A percentile compares a stretch with the other conserved stretches of the same genome.
Conservation (phyloP, 345 rosid species). For the Clarkia xantiana region DNA sequence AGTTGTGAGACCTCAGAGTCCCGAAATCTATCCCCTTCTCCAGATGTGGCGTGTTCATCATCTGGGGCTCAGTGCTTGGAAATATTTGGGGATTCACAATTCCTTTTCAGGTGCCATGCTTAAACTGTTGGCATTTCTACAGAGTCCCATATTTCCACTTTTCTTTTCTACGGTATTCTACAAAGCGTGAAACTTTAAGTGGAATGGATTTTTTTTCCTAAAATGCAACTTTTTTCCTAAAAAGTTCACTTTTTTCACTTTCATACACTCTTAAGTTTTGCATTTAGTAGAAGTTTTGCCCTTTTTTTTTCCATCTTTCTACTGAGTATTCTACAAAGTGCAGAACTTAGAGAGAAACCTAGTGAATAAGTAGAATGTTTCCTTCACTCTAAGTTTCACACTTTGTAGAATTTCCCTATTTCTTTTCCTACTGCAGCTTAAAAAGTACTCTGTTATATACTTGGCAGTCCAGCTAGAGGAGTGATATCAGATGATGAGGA, state of each 20-base stretch:
- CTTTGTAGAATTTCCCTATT: background rate
- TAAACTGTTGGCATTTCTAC: background rate
- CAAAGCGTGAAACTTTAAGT: too few species aligned
- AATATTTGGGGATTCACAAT: conserved; percentile 56
- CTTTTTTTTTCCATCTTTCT: too few species aligned
- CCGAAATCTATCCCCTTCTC: conserved; percentile 48
- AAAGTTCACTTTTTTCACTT: too few species aligned
- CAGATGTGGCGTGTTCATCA: conserved; percentile 32
- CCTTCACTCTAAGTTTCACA: background rate
- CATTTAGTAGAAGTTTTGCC: too few species aligned
- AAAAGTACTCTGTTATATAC: conserved; percentile 26
- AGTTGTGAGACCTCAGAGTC: conserved; percentile 35
- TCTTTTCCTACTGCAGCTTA: conserved; percentile 11
- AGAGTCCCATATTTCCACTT: too few species aligned
- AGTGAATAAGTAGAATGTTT: too few species aligned
- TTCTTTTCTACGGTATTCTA: too few species aligned
- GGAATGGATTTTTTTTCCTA: too few species aligned
- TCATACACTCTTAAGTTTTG: too few species aligned
- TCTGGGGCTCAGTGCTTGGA: conserved; percentile 34
- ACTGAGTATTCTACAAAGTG: too few species aligned
- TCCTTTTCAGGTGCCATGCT: conserved; percentile 56
- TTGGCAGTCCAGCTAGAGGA: conserved; percentile 95
- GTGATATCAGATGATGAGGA: conserved; percentile 57
- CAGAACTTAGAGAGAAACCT: too few species aligned
- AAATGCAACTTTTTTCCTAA: too few species aligned